Conservation (phyloP, 768 basidiomycete species). For the Collybia sordida region DNA sequence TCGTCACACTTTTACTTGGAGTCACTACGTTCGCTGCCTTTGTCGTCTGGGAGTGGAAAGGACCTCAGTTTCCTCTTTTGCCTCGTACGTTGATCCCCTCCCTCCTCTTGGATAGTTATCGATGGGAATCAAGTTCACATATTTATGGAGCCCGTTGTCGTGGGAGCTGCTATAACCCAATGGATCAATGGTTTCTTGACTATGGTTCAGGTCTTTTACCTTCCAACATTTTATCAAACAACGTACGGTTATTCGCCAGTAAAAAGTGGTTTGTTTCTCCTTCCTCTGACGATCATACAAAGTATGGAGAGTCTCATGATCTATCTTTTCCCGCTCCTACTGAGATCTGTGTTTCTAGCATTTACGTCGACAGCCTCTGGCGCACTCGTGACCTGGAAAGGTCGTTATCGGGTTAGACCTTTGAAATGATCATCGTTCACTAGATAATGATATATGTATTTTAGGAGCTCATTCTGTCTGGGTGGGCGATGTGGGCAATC, state of each 20-base stretch:
- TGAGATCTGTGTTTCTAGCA: conserved; percentile 1
- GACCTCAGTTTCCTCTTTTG: conserved; percentile 52
- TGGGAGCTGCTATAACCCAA: conserved; percentile 50
- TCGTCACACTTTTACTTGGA: conserved; percentile 45
- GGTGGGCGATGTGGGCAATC: conserved; percentile 21
- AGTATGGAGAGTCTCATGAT: conserved; percentile 22
- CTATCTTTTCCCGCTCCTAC: neutral
- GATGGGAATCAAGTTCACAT: conserved; percentile 40
- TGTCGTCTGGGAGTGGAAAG: conserved; percentile 53
- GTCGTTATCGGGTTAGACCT: conserved; percentile 39
- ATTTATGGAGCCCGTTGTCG: conserved; percentile 48
- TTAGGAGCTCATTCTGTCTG: conserved; percentile 17
- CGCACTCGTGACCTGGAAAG: conserved; percentile 46
- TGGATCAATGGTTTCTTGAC: conserved; percentile 48
- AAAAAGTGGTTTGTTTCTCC: conserved; percentile 50
- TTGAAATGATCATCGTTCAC: neutral
- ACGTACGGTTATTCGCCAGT: conserved; percentile 55
- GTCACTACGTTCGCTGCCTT: conserved; percentile 38
- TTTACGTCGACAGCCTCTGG: conserved; percentile 30
- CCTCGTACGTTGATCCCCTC: conserved; percentile 33
- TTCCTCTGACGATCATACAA: conserved; percentile 55
- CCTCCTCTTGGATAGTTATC: too few species aligned
- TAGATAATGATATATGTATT: neutral
- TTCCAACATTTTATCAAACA: conserved; percentile 60
- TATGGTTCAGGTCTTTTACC: conserved; percentile 52